A percentile compares a stretch with the other conserved stretches of the same genome.
These are phyloP conservation scores for Calycina herbarum DNA, from an alignment of 2,329 filamentous ascomycete species.

Conservation along the genomic window DNA sequence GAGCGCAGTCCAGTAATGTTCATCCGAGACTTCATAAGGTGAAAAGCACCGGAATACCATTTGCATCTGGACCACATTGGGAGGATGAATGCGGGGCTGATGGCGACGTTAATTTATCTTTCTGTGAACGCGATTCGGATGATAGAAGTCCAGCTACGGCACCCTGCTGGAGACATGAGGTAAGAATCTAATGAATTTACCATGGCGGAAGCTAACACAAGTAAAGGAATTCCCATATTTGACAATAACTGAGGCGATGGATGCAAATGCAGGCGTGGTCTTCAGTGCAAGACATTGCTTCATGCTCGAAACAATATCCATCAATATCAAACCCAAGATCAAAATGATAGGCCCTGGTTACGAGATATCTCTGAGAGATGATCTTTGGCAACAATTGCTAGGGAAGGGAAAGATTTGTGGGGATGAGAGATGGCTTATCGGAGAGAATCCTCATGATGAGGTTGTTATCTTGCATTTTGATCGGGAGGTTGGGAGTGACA, in stretches of 20 bases:
- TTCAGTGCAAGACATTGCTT: constrained; percentile 50
- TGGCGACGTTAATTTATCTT: constrained; percentile 30
- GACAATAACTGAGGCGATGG: constrained; percentile 48
- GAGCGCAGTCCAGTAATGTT: constrained; percentile 44
- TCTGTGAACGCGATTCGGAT: constrained; percentile 25
- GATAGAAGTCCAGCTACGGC: constrained; percentile 38
- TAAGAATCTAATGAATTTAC: constrained; percentile 9
- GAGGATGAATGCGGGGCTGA: constrained; percentile 46
- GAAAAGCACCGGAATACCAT: constrained; percentile 53
- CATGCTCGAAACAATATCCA: constrained; percentile 47
- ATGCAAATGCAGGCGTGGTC: constrained; percentile 46
- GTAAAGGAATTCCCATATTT: constrained; percentile 50
- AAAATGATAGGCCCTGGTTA: constrained; percentile 35
- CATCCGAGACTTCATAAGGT: constrained; percentile 48
- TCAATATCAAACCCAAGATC: constrained; percentile 43
- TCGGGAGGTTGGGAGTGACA: constrained; percentile 7
- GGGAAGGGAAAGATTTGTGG: constrained; percentile 55
- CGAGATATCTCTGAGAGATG: constrained; percentile 45
- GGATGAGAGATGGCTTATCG: constrained; percentile 62
- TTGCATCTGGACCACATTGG: constrained; percentile 53
- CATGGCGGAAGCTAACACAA: background rate
- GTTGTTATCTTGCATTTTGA: constrained; percentile 55
- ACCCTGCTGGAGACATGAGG: constrained; percentile 54
- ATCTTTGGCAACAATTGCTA: constrained; percentile 50
- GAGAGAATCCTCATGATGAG: constrained; percentile 52